Base-by-base conservation (phyloP, 805 yeast species). In the Metschnikowia koreensis region DNA sequence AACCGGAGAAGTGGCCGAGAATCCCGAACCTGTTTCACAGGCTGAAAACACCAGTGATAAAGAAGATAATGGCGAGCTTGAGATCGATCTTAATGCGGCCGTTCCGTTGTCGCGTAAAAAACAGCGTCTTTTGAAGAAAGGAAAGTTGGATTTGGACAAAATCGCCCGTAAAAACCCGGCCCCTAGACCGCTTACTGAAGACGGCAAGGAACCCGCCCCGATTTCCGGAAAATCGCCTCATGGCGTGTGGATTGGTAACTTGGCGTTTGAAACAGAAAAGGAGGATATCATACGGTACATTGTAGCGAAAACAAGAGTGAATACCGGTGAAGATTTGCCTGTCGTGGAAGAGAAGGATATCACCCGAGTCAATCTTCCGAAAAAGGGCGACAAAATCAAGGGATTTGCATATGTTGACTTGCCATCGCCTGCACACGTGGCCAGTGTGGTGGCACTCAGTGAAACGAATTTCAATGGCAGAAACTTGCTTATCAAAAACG, bases 171-270 rank as follows among this genome's bases (percentile, higher is more conserved):
- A 74, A 47, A 61, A 70, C 51, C 74, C 74, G 11, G 63, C 67
- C 7, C 70, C 71, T 48, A 70, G 74, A 52, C 80, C 83, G 39
- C 68, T 62, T 8, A 60, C 67, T 2, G 61, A 63, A 28, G 69
- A 68, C 48, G 69, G 65, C 34, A 51, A 55, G 51, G 55, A 54
- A 53, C 64, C 65, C 26, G 70, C 66, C 41, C 57, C 62, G 16
- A 56, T 59, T 46, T 52, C 67, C 2, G 73, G 73, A 47, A 75
- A 75, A 63, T 78, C 85, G 5, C 81, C 78, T 49, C 81, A 71
- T 61, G 96, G 96, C 42, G 94, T 91, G 36, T 94, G 99, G 99
- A 81, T 94, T 44, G 99, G 99, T 41, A 94, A 94, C 66, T 70
- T 94, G 56, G 79, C 97, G 0, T 94, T 86, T 62, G 94, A 89